Evolutionary conservation across 176 grass and related monocot genomes (phyloP).

Genomic region (Canna indica): DNA sequence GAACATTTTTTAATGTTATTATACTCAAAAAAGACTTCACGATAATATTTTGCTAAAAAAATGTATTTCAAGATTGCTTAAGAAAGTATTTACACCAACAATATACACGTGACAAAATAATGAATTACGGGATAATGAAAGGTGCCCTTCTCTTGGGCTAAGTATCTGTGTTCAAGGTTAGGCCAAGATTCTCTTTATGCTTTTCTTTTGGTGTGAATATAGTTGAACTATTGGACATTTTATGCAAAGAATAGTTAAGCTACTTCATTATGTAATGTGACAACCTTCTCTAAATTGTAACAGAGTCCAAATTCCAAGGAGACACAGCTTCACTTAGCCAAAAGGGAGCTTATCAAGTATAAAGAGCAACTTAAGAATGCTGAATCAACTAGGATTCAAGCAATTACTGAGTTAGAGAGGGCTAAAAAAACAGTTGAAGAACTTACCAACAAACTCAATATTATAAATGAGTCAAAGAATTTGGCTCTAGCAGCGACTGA

Average conservation of each 20-base stretch:
- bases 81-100: not conserved
- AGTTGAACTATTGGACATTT: not conserved
- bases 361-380: slow-evolving; percentile 71
- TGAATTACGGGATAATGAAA: not conserved
- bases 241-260: not conserved
- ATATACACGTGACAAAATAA: not conserved
- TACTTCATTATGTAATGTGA: not conserved
- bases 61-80: not conserved
- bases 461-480: slow-evolving; percentile 72
- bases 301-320: slow-evolving; percentile 66
- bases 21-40: not conserved
- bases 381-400: slow-evolving; percentile 56
- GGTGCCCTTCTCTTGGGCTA: not conserved
- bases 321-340: slow-evolving; percentile 64
- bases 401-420: slow-evolving; percentile 69
- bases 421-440: slow-evolving; percentile 71
- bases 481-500: slow-evolving; percentile 63
- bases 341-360: slow-evolving; percentile 87
- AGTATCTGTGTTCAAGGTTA: not conserved
- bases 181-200: not conserved
- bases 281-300: slow-evolving; percentile 12
- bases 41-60: not conserved
- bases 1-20: not conserved
- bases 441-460: slow-evolving; percentile 47
- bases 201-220: not conserved